Percentiles rank a stretch among this genome's conserved stretches.
Conservation (phyloP, 1,284 basidiomycete genomes). For the Apiotrichum veenhuisii region DNA sequence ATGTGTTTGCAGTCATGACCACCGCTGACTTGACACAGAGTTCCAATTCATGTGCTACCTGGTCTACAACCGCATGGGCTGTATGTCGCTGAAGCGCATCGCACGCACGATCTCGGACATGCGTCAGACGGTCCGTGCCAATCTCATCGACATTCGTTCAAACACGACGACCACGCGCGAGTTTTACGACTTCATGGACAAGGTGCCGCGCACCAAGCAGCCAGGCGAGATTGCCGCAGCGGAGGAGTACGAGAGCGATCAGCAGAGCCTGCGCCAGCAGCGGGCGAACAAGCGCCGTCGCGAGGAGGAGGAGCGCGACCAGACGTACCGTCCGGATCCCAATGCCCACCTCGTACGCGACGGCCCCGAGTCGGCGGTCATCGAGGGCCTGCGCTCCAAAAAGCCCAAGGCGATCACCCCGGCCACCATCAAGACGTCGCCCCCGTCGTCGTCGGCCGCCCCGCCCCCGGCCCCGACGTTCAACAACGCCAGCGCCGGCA, state of each 20-base stretch:
- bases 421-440: background rate
- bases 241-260: conserved; percentile 19
- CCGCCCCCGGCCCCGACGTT: background rate
- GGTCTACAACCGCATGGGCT: conserved; percentile 34
- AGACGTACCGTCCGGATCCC: background rate
- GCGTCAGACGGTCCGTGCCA: conserved; percentile 25
- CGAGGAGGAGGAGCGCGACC: conserved; percentile 20
- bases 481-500: background rate
- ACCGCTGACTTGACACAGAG: conserved; percentile 24
- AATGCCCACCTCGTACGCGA: background rate
- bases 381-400: conserved; percentile 8
- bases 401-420: conserved; percentile 1
- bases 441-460: background rate
- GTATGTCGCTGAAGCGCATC: conserved; percentile 22
- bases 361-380: conserved; percentile 7
- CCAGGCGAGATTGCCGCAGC: conserved; percentile 25
- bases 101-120: conserved; percentile 32
- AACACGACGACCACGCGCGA: conserved; percentile 21
- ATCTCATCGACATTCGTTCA: conserved; percentile 27
- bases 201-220: conserved; percentile 21
- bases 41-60: conserved; percentile 34
- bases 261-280: background rate
- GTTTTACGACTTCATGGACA: conserved; percentile 20
- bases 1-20: no score
- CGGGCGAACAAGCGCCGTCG: conserved; percentile 10